Percentiles rank a stretch among this genome's conserved stretches.
Conservation (phyloP, 305 asterid genomes). For the Solanum hybrid region DNA sequence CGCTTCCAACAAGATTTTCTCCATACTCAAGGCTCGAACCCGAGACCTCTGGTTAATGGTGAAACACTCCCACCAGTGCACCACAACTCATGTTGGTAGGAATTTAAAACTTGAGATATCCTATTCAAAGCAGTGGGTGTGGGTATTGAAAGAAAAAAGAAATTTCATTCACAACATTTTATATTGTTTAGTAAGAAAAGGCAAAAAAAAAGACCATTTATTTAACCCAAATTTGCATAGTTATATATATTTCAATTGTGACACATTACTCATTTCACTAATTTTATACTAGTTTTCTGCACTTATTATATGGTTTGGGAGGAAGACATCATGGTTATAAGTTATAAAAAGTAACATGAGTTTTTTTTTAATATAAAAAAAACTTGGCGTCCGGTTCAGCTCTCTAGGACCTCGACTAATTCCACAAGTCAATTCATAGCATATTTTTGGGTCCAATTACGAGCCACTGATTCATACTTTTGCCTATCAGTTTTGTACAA, state of each 20-base stretch:
- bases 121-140: background rate
- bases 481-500: background rate
- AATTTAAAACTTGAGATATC: background rate
- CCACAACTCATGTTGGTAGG: background rate
- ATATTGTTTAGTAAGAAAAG: background rate
- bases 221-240: background rate
- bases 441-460: slow-evolving; percentile 6
- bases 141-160: background rate
- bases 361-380: background rate
- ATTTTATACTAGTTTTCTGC: background rate
- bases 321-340: background rate
- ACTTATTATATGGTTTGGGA: background rate
- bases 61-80: too few species aligned
- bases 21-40: too few species aligned
- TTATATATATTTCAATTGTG: background rate
- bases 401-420: background rate
- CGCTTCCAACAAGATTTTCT: too few species aligned
- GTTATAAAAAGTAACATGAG: background rate
- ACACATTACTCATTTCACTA: background rate
- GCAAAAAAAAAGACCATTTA: background rate
- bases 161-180: background rate
- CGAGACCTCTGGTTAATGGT: too few species aligned
- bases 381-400: rapidly evolving
- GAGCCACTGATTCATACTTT: slow-evolving; percentile 5
- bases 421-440: background rate